Percentiles rank a stretch among this genome's conserved stretches.
Evolutionary conservation across 2,329 filamentous ascomycete species (phyloP).

Genomic region (Ceratocystis ficicola): DNA sequence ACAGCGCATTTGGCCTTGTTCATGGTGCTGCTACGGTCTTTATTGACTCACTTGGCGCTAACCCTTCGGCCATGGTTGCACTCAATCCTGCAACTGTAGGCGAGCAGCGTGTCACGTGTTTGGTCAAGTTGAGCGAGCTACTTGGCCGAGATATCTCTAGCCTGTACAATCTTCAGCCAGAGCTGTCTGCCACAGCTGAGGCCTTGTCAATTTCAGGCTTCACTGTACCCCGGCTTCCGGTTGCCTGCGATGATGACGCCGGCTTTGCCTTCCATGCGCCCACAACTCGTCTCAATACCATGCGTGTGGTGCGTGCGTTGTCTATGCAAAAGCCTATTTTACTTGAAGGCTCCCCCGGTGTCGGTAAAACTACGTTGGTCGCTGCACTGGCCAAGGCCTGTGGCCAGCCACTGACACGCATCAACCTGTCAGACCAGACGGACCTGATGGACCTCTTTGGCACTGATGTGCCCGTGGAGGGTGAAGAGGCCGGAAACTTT

Average conservation of each 20-base stretch:
- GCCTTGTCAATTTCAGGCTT: constrained; percentile 63
- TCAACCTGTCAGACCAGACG: constrained; percentile 96
- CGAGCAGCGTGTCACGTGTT: constrained; percentile 58
- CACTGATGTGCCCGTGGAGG: constrained; percentile 89
- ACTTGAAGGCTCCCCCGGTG: constrained; percentile 91
- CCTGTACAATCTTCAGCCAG: constrained; percentile 53
- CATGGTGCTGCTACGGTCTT: constrained; percentile 94
- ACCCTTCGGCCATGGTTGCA: constrained; percentile 76
- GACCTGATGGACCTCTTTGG: constrained; percentile 96
- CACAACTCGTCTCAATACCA: constrained; percentile 78
- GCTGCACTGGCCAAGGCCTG: constrained; percentile 69
- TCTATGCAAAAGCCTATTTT: constrained; percentile 84
- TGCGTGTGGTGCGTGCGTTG: constrained; percentile 79
- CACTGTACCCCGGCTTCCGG: constrained; percentile 44
- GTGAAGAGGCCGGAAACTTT: constrained; percentile 80
- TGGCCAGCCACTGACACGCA: constrained; percentile 73
- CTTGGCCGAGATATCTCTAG: constrained; percentile 48
- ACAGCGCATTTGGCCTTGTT: constrained; percentile 41
- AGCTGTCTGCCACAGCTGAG: constrained; percentile 43
- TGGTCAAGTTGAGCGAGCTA: constrained; percentile 58
- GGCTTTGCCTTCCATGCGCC: constrained; percentile 74
- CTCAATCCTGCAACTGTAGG: constrained; percentile 57
- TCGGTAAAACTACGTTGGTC: constrained; percentile 92
- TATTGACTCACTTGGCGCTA: constrained; percentile 87
- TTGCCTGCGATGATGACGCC: constrained; percentile 27